These are phyloP conservation scores for Hortiboletus rubellus DNA, from an alignment of 1,284 basidiomycete species.

Conservation along the genomic window DNA sequence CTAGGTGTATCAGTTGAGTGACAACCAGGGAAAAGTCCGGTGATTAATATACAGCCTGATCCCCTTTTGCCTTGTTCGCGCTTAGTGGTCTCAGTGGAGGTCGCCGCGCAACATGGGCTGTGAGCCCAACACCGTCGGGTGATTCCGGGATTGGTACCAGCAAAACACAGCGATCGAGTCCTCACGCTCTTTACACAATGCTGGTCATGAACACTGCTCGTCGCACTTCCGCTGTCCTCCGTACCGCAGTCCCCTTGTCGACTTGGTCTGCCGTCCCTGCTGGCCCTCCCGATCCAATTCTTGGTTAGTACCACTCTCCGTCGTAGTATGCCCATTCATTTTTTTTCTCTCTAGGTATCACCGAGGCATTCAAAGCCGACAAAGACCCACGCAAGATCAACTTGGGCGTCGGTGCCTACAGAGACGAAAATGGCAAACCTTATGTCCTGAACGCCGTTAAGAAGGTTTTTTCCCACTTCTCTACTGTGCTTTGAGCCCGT, in stretches of 20 bases:
- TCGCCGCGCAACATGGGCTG: background rate
- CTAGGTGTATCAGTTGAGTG: background rate
- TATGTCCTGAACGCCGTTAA: slow-evolving; percentile 91
- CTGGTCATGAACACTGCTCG: slow-evolving; percentile 45
- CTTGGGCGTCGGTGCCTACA: slow-evolving; percentile 93
- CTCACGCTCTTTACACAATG: slow-evolving; percentile 38
- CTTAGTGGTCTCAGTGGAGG: background rate
- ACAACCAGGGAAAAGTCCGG: background rate
- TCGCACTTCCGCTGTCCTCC: slow-evolving; percentile 40
- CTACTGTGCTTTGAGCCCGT: background rate
- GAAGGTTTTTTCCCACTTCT: slow-evolving; percentile 52
- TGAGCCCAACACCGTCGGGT: slow-evolving; percentile 14
- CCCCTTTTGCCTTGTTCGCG: background rate
- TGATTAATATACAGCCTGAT: background rate
- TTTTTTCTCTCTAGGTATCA: slow-evolving; percentile 56
- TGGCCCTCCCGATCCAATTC: slow-evolving; percentile 92
- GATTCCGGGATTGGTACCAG: slow-evolving; percentile 17
- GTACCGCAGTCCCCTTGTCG: slow-evolving; percentile 52
- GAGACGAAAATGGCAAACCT: slow-evolving; percentile 94
- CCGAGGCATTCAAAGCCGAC: slow-evolving; percentile 96
- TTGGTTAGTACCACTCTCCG: slow-evolving; percentile 53
- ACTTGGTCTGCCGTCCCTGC: slow-evolving; percentile 84
- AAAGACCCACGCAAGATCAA: slow-evolving; percentile 93
- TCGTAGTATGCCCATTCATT: slow-evolving; percentile 5
- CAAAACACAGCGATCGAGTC: background rate